These are phyloP conservation scores for Cardamine resedifolia DNA, from an alignment of 345 rosid species.

Conservation along the genomic window DNA sequence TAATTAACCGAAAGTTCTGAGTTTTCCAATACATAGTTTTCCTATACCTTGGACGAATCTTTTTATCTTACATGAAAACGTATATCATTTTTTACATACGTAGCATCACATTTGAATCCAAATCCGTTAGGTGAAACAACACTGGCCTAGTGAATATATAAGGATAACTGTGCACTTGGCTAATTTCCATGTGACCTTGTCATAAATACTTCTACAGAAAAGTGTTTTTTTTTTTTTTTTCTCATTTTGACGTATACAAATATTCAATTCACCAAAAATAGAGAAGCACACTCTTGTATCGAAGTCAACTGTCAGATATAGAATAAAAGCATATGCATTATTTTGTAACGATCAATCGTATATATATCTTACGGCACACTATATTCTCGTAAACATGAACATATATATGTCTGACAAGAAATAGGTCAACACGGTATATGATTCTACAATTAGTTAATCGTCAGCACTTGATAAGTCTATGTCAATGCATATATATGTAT, in stretches of 20 bases:
- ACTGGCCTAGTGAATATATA: slow-evolving; percentile 16
- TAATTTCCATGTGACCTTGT: slow-evolving; percentile 24
- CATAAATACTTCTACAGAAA: background rate
- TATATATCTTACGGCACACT: slow-evolving; percentile 7
- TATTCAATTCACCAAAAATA: slow-evolving; percentile 28
- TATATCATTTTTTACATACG: background rate
- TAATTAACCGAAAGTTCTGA: background rate
- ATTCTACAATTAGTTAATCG: slow-evolving; percentile 34
- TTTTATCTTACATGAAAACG: background rate
- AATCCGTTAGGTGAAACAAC: slow-evolving; percentile 5
- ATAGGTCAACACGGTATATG: slow-evolving; percentile 40
- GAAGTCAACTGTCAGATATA: slow-evolving; percentile 32
- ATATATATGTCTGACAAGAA: slow-evolving; percentile 18
- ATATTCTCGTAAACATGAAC: slow-evolving; percentile 26
- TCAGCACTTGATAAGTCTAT: slow-evolving; percentile 34
- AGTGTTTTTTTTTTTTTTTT: background rate
- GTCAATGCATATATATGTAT: slow-evolving; percentile 8
- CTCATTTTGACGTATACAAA: slow-evolving; percentile 14
- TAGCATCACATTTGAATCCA: background rate
- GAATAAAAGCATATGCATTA: slow-evolving; percentile 26
- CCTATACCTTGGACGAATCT: background rate
- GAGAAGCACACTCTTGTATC: slow-evolving; percentile 10
- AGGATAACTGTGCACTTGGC: background rate
- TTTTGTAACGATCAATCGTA: slow-evolving; percentile 22
- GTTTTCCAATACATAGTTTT: background rate